Conservation (phyloP, 306 rosid species). For the Gynostemma pentaphyllum region DNA sequence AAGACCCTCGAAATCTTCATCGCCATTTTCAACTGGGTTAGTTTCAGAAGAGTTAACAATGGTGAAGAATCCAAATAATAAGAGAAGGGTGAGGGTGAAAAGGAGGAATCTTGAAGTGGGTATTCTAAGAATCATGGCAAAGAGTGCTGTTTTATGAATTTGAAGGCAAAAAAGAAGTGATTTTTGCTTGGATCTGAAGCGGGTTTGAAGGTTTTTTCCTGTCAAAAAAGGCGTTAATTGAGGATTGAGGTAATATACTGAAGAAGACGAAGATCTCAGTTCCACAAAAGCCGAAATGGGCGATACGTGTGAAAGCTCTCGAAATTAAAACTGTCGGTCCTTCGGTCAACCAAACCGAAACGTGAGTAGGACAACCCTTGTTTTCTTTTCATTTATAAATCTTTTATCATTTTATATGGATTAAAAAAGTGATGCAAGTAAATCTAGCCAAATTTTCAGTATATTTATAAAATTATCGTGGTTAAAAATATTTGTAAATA, state of each 20-base stretch:
- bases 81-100: slow-evolving; percentile 39
- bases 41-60: slow-evolving; percentile 31
- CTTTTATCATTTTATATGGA: background rate
- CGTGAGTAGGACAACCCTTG: slow-evolving; percentile 5
- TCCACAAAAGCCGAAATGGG: background rate
- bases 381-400: background rate
- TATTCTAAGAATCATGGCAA: slow-evolving; percentile 8
- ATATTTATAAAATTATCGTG: background rate
- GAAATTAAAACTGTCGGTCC: slow-evolving; percentile 8
- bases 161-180: background rate
- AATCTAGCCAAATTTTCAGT: background rate
- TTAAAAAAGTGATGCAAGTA: background rate
- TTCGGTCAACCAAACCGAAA: background rate
- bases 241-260: background rate
- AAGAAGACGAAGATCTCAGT: background rate
- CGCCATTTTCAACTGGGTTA: slow-evolving; percentile 21
- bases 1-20: slow-evolving; percentile 45
- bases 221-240: background rate
- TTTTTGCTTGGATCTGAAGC: background rate
- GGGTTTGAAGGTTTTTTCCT: slow-evolving; percentile 5
- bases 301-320: background rate
- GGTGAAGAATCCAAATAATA: slow-evolving; percentile 20
- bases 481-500: no score
- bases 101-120: slow-evolving; percentile 42
- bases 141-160: background rate